Evolutionary conservation across 139 green algal species (phyloP).

Genomic region (Bryopsis sp.): DNA sequence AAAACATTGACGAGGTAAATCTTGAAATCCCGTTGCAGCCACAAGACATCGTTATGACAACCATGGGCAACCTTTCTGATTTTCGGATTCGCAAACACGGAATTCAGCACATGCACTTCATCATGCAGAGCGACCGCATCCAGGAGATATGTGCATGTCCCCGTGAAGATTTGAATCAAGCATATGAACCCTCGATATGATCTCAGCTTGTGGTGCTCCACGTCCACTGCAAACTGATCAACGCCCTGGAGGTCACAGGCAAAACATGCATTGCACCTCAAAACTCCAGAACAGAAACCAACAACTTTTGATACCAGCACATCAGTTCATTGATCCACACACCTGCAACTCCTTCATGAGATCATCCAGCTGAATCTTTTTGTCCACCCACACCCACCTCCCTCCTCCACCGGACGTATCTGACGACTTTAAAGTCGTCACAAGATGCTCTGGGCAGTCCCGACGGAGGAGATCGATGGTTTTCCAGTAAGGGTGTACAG

Average conservation of each 20-base stretch:
- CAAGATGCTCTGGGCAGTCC: background rate
- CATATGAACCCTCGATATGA: constrained; percentile 62
- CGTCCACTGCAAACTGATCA: constrained; percentile 48
- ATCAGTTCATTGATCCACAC: background rate
- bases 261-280: no score
- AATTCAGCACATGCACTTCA: constrained; percentile 37
- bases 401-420: constrained; percentile 12
- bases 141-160: constrained; percentile 40
- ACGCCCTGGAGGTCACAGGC: no score
- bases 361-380: constrained; percentile 14
- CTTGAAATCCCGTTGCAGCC: constrained; percentile 66
- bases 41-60: constrained; percentile 65
- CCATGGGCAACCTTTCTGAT: constrained; percentile 71
- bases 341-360: constrained; percentile 26
- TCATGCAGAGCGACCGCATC: constrained; percentile 58
- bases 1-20: constrained; percentile 71
- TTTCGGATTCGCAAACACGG: constrained; percentile 40
- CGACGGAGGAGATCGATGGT: background rate
- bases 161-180: constrained; percentile 64
- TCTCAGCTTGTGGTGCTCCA: constrained; percentile 45
- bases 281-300: background rate
- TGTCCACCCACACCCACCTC: constrained; percentile 28
- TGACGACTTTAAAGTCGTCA: background rate
- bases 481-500: constrained; percentile 5
- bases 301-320: background rate